These are phyloP conservation scores for Thermoascus crustaceus DNA, from an alignment of 2,329 filamentous ascomycete genomes.

Conservation along the genomic window DNA sequence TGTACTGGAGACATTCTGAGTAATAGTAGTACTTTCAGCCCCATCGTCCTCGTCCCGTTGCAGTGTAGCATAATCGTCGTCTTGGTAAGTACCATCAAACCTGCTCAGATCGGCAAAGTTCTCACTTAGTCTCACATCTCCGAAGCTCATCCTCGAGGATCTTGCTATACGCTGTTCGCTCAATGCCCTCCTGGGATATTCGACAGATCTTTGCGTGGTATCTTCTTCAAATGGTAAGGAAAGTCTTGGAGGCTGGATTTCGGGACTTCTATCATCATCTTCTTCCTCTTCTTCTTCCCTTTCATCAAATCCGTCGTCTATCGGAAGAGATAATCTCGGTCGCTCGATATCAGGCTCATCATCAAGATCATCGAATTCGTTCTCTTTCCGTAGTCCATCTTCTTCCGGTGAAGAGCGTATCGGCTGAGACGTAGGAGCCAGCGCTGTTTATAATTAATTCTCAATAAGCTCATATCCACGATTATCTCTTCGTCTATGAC, in stretches of 20 bases:
- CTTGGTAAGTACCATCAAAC: slow-evolving; percentile 36
- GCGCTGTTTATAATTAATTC: slow-evolving; percentile 24
- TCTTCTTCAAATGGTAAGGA: slow-evolving; percentile 40
- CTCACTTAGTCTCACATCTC: slow-evolving; percentile 39
- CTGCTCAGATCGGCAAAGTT: slow-evolving; percentile 42
- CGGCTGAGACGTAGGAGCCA: slow-evolving; percentile 41
- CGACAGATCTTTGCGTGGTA: slow-evolving; percentile 33
- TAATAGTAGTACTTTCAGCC: slow-evolving; percentile 29
- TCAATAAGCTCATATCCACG: too few relatives aligned
- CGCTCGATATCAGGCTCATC: slow-evolving; percentile 38
- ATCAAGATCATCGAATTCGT: slow-evolving; percentile 41
- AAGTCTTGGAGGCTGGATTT: slow-evolving; percentile 29
- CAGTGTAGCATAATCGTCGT: slow-evolving; percentile 26
- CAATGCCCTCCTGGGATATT: slow-evolving; percentile 35
- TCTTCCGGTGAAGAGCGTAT: slow-evolving; percentile 41
- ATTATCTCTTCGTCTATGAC: neutral
- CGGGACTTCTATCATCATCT: slow-evolving; percentile 36
- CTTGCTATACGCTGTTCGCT: slow-evolving; percentile 29
- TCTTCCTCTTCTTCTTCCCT: slow-evolving; percentile 36
- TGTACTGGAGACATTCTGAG: slow-evolving; percentile 31
- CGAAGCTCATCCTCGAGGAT: slow-evolving; percentile 37
- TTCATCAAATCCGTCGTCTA: too few relatives aligned
- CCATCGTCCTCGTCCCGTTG: slow-evolving; percentile 29
- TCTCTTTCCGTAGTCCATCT: slow-evolving; percentile 15
- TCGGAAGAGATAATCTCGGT: slow-evolving; percentile 37